Evolutionary conservation across 345 rosid genomes (phyloP).

Genomic region (Eucalyptus cloeziana): DNA sequence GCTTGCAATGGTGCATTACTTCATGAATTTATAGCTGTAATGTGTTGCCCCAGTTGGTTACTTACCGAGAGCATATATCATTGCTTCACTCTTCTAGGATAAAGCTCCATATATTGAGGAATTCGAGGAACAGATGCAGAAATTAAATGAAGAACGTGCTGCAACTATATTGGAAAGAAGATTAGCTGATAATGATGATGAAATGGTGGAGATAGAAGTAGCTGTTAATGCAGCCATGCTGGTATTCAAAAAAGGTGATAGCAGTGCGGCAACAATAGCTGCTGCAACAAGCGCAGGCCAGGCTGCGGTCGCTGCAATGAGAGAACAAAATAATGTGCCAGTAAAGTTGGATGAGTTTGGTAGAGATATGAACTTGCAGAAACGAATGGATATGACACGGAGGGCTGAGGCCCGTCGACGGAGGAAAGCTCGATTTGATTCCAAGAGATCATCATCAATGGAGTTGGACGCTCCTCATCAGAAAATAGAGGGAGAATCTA

Average conservation of each 20-base stretch:
- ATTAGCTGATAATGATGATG: constrained; percentile 72
- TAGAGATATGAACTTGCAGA: constrained; percentile 80
- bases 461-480: constrained; percentile 39
- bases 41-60: not conserved
- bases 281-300: constrained; percentile 68
- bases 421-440: constrained; percentile 63
- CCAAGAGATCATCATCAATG: constrained; percentile 58
- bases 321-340: constrained; percentile 46
- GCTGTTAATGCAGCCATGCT: constrained; percentile 76
- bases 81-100: constrained; percentile 22
- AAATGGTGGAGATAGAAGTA: constrained; percentile 72
- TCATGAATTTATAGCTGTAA: not conserved
- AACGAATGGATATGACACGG: constrained; percentile 62
- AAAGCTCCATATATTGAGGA: constrained; percentile 87
- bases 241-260: constrained; percentile 54
- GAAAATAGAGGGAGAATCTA: constrained; percentile 92
- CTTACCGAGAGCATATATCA: not conserved
- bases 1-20: not conserved
- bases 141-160: constrained; percentile 70
- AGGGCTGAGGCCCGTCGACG: constrained; percentile 81
- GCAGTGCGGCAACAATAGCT: constrained; percentile 39
- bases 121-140: constrained; percentile 81
- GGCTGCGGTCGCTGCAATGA: constrained; percentile 57
- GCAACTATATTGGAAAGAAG: constrained; percentile 66
- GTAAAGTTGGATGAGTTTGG: constrained; percentile 92